Evolutionary conservation across 139 green algal species (phyloP), one percentile per base, ranked within the genome.

Genomic region (Micractinium conductrix): DNA sequence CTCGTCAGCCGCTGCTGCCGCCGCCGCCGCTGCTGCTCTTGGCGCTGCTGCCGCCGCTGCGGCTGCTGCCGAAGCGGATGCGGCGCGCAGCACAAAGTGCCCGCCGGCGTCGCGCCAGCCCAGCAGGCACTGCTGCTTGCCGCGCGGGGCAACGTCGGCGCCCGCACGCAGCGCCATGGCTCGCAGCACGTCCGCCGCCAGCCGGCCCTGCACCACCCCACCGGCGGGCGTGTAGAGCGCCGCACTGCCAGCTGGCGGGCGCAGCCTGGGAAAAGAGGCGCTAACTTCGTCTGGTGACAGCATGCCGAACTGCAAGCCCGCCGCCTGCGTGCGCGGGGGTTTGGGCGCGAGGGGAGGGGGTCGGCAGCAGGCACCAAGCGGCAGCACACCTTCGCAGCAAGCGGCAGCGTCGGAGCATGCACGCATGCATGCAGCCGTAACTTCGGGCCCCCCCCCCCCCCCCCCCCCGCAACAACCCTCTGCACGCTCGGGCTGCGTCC

Each of bases 51-150:
- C n/a, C 33, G 63, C n/a, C 12, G n/a, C n/a, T n/a, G 22, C 8
- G 9, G 45, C 73, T 5, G 73, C 73, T 24, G 45, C 73, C 45
- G 21, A 6, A 9, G 24, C 28, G 17, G 76, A 8, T 4, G 26
- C 76, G 8, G 37, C 55, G 33, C 76, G 76, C 58, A 82, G 50
- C 38, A 58, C 76, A 44, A 82, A 73, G 58, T 82, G 76, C 38
- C 76, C 43, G 76, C 76, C 76, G 6, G 55, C 58, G n/a, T 82
- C 76, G 38, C 76, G 62, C 76, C 76, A 82, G 55, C 76, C 76
- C 53, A 82, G 76, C 76, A 82, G 55, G 38, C 55, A 45, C 1
- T 43, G 71, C 71, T n/a, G 63, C n/a, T n/a, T n/a, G 22, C 63
- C n/a, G 9, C 33, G 38, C 0, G 76, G 45, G 10, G 76, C 76